Conservation (phyloP, 108 stramenopile genomes). For the Skeletonema potamos region DNA sequence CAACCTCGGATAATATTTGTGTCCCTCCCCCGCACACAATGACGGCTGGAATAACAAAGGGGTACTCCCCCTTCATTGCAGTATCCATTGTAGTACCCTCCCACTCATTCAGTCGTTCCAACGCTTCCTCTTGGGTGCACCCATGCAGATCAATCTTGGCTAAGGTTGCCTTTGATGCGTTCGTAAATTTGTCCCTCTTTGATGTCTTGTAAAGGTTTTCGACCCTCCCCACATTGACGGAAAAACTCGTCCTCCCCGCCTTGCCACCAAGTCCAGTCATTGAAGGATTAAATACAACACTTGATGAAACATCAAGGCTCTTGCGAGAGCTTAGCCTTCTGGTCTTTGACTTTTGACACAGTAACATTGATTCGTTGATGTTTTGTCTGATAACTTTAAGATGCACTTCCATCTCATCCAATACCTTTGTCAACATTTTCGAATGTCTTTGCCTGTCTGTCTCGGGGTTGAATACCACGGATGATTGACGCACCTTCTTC, state of each 20-base stretch:
- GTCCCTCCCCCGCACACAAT: conserved; percentile 28
- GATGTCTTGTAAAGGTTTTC: conserved; percentile 23
- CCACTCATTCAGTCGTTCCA: conserved; percentile 1
- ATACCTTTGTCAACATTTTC: conserved; percentile 3
- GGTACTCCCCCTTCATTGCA: conserved; percentile 19
- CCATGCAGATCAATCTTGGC: conserved; percentile 11
- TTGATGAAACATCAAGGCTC: neutral
- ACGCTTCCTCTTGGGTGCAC: conserved; percentile 4
- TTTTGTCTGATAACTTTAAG: conserved; percentile 10
- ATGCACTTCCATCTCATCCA: conserved; percentile 8
- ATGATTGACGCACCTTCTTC: neutral
- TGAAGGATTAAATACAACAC: conserved; percentile 1
- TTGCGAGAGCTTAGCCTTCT: neutral
- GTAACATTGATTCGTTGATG: conserved; percentile 5
- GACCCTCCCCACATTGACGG: conserved; percentile 3
- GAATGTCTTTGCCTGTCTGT: conserved; percentile 5
- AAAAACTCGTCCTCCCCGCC: conserved; percentile 9
- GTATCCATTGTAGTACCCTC: conserved; percentile 2
- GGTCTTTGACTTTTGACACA: conserved; percentile 2
- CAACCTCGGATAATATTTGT: conserved; percentile 18
- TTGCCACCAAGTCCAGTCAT: conserved; percentile 7
- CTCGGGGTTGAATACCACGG: neutral
- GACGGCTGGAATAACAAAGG: conserved; percentile 7
- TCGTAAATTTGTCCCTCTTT: neutral
- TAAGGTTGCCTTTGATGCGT: neutral